These are phyloP conservation scores for Lonicera japonica DNA, from an alignment of 129 eudicot species.

Conservation along the genomic window DNA sequence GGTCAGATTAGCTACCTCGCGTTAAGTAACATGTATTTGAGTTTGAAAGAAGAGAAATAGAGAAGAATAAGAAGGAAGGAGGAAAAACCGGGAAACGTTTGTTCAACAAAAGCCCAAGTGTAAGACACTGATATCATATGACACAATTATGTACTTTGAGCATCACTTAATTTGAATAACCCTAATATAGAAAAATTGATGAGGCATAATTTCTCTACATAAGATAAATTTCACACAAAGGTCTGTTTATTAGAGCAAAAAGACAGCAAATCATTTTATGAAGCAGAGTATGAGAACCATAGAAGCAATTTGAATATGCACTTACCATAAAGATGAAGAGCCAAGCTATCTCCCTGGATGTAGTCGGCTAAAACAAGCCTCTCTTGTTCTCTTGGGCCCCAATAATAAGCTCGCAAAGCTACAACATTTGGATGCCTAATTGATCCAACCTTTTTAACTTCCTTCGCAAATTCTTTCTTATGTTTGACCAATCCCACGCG, in stretches of 20 bases:
- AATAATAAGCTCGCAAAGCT: constrained; percentile 80
- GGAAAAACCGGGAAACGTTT: too few species aligned
- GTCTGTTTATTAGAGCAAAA: not conserved
- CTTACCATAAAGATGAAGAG: constrained; percentile 96
- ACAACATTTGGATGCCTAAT: constrained; percentile 68
- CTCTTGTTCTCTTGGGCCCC: constrained; percentile 99
- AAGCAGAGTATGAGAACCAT: not conserved
- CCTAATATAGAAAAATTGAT: too few species aligned
- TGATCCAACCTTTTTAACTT: constrained; percentile 80
- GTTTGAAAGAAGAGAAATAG: too few species aligned
- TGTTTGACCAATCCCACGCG: constrained; percentile 87
- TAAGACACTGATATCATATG: too few species aligned
- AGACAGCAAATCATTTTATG: not conserved
- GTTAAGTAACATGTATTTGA: too few species aligned
- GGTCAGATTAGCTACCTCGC: too few species aligned
- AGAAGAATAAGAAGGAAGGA: too few species aligned
- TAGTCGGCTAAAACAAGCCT: constrained; percentile 87
- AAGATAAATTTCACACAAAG: not conserved
- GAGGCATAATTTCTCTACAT: too few species aligned
- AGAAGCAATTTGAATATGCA: not conserved
- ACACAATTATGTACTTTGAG: too few species aligned
- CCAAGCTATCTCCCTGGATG: constrained; percentile 85
- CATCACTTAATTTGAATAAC: too few species aligned
- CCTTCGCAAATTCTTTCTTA: constrained; percentile 94
- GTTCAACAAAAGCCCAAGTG: too few species aligned